These are phyloP conservation scores for Craspedostauros australis DNA, from an alignment of 108 stramenopile species.

Conservation along the genomic window DNA sequence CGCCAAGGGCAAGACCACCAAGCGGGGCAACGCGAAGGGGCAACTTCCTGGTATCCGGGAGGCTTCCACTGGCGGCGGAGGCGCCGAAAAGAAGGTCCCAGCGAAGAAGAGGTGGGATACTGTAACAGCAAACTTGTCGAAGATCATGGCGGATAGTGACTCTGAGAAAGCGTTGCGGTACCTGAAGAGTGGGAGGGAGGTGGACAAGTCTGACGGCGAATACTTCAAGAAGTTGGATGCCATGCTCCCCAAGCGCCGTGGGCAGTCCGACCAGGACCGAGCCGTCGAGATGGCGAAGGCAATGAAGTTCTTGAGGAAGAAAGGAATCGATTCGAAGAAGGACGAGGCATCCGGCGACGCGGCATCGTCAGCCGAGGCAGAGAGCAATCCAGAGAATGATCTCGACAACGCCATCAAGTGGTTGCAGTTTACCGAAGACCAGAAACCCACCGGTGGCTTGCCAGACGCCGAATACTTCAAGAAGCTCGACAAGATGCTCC, in stretches of 20 bases:
- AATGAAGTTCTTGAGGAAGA: no score
- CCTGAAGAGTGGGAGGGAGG: no score
- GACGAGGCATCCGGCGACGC: background rate
- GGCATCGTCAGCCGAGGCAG: background rate
- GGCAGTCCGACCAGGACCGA: constrained; percentile 14
- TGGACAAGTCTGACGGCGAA: no score
- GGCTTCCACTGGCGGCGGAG: no score
- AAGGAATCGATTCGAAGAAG: background rate
- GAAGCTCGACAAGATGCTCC: constrained; percentile 20
- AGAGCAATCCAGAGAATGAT: constrained; percentile 4
- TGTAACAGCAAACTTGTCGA: no score
- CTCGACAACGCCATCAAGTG: constrained; percentile 10
- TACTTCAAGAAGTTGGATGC: constrained; percentile 24
- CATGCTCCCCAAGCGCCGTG: constrained; percentile 17
- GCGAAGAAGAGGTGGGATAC: no score
- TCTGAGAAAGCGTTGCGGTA: no score
- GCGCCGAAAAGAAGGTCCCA: no score
- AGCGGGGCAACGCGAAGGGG: no score
- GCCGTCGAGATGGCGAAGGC: constrained; percentile 13
- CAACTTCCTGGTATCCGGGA: no score
- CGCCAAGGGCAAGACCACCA: no score
- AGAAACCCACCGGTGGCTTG: background rate
- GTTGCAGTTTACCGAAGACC: background rate
- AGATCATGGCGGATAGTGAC: no score
- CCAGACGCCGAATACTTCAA: constrained; percentile 13